Base-by-base conservation (phyloP, 2,329 filamentous ascomycete species). In the Hymenoscyphus repandus region DNA sequence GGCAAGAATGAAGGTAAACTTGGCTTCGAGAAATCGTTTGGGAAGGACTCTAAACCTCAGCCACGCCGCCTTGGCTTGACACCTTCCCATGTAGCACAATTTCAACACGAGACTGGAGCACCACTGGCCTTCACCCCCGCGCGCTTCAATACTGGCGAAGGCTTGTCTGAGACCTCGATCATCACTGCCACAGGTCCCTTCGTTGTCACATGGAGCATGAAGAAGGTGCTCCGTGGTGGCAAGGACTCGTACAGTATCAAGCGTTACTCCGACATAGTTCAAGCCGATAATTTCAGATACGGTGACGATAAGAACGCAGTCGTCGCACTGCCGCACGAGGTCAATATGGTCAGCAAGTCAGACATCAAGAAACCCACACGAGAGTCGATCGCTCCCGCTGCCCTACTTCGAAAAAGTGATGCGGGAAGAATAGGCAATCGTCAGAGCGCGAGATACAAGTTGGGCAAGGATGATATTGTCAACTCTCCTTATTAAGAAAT, bases 281-380 rank as follows among this genome's bases (percentile, higher is more conserved):
- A 95, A 76, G 93, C 93, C 3, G 93, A 99, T 68, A 95, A 99
- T 68, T 99, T 99, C 82, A 90, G 93, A 64, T 99, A 90, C 64
- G 92, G 92, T 42, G 91, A 86, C 5, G 93, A 99, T 70, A 95
- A 96, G 80, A 96, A 96, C 64, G 90, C 99, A 62, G 96, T 99
- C 64, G 92, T 99, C 33, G 93, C 93, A 1, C 74, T 99, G 57
- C 91, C 93, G 2, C 96, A 99, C 66, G 91, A 97, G 69, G 93
- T 99, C 60, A 95, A 96, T 70, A 97, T 97, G 91, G 89, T 99
- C 11, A 86, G 85, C 41, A 91, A 92, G 70, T 80, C 86, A 61
- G 85, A 83, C 51, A 79, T 99, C 65, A 89, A 89, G 75, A 85
- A 85, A 64, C 90, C 92, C 1, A 97, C 93, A 1, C 77, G 93